Evolutionary conservation across 257 asterid species (phyloP).

Genomic region (Nemophila menziesii): DNA sequence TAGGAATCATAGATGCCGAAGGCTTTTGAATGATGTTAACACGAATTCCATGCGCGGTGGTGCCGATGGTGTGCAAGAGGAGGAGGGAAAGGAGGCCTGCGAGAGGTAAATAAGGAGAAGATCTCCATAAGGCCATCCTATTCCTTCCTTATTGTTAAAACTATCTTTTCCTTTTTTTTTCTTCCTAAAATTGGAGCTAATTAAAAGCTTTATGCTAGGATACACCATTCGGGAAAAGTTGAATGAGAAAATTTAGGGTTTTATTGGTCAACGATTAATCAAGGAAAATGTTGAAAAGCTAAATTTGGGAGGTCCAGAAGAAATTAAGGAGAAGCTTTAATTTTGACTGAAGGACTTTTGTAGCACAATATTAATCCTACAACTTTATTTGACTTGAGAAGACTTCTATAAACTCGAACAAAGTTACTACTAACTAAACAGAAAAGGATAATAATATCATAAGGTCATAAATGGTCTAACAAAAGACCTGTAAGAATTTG

Average conservation of each 20-base stretch:
- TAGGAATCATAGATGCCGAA: slow-evolving; percentile 13
- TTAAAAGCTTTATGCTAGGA: slow-evolving; percentile 5
- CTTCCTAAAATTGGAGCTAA: not conserved
- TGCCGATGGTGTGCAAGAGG: slow-evolving; percentile 27
- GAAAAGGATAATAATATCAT: too few species aligned
- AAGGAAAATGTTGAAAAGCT: slow-evolving; percentile 1
- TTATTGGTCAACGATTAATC: slow-evolving; percentile 1
- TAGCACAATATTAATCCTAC: not conserved
- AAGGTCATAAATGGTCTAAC: not conserved
- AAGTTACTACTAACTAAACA: not conserved
- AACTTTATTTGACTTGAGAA: not conserved
- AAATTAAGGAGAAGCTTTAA: slow-evolving; percentile 1
- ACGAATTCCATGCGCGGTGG: slow-evolving; percentile 34
- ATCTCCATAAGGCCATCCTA: slow-evolving; percentile 75
- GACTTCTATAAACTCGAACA: not conserved
- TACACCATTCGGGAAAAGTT: not conserved
- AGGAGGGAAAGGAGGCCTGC: slow-evolving; percentile 79
- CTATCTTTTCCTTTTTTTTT: slow-evolving; percentile 1
- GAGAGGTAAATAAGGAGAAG: slow-evolving; percentile 24
- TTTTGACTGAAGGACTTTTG: not conserved
- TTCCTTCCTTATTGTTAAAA: slow-evolving; percentile 37
- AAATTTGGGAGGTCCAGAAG: slow-evolving; percentile 6
- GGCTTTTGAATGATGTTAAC: slow-evolving; percentile 24
- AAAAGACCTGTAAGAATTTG: too few species aligned
- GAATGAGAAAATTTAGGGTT: slow-evolving; percentile 6